phyloP scores from a whole-genome alignment of 2,329 filamentous ascomycete species.

The Lachnellula willkommii region DNA sequence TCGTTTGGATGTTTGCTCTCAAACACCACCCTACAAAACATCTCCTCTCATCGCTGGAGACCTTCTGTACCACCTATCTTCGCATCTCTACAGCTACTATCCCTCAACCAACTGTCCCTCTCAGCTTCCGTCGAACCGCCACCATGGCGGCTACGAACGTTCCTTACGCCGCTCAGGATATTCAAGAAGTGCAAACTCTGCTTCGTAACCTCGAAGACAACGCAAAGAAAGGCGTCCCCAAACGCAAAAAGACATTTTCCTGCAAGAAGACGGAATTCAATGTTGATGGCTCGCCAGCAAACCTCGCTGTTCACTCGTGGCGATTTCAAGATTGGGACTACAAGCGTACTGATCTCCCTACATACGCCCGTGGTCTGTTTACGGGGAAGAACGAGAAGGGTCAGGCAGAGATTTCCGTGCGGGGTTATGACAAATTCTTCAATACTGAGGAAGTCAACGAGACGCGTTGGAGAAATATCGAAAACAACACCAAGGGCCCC shows the following conservation, averaged over 20 bases:
- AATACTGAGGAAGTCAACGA: conserved; percentile 77
- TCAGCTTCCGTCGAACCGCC: conserved; percentile 12
- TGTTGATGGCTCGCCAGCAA: conserved; percentile 56
- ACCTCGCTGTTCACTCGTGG: conserved; percentile 80
- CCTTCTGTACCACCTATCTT: neutral
- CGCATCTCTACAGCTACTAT: conserved; percentile 2
- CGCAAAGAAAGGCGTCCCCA: conserved; percentile 54
- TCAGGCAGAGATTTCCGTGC: conserved; percentile 70
- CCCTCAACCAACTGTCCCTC: neutral
- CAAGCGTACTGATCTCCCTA: conserved; percentile 79
- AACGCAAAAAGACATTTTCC: conserved; percentile 59
- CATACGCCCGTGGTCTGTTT: conserved; percentile 89
- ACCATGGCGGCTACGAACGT: conserved; percentile 49
- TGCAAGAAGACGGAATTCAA: conserved; percentile 77
- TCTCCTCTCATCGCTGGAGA: neutral
- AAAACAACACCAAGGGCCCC: conserved; percentile 69
- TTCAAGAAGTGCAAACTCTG: conserved; percentile 51
- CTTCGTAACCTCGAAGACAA: conserved; percentile 51
- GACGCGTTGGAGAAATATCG: conserved; percentile 79
- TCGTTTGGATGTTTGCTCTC: neutral
- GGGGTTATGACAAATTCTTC: conserved; percentile 99
- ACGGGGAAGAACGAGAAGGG: conserved; percentile 66
- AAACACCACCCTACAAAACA: neutral
- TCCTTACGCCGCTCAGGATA: conserved; percentile 66
- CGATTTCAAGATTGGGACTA: conserved; percentile 94